phyloP scores from a whole-genome alignment of 176 grass and related monocot genomes.

The Tillandsia leiboldiana region DNA sequence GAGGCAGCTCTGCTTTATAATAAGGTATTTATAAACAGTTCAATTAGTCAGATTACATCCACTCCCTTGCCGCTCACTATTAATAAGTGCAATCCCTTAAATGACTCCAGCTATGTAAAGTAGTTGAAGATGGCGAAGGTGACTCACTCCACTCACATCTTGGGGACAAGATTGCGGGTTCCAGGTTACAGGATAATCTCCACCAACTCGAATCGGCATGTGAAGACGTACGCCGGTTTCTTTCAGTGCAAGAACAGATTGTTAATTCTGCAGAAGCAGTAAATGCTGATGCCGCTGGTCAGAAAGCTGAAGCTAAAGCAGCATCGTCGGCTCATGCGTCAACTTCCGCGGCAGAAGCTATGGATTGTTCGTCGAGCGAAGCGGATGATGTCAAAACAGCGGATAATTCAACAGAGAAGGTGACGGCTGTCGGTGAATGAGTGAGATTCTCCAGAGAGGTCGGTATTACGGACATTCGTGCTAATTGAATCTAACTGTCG shows the following conservation, averaged over 20 bases:
- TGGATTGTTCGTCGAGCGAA: neutral
- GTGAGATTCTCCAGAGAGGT: too few species aligned
- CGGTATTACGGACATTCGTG: too few species aligned
- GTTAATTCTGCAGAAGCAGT: neutral
- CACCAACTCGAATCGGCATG: constrained; percentile 44
- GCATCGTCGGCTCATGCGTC: neutral
- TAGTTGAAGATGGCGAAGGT: constrained; percentile 47
- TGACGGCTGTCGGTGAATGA: neutral
- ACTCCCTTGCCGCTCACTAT: neutral
- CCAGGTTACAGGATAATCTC: constrained; percentile 45
- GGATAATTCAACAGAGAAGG: neutral
- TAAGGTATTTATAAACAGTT: constrained; percentile 15
- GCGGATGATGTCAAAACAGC: neutral
- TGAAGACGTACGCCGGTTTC: constrained; percentile 27
- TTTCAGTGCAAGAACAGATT: constrained; percentile 31
- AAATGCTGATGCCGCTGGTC: neutral
- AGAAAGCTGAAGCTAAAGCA: neutral
- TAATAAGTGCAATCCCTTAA: constrained; percentile 5
- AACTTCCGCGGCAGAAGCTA: neutral
- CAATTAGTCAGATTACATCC: neutral
- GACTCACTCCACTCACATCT: constrained; percentile 49
- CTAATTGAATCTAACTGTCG: too few species aligned
- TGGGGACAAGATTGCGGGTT: constrained; percentile 42
- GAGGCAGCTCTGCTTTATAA: neutral
- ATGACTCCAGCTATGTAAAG: constrained; percentile 55